Conservation (phyloP, 108 stramenopile species). For the Skeletonema grethae region DNA sequence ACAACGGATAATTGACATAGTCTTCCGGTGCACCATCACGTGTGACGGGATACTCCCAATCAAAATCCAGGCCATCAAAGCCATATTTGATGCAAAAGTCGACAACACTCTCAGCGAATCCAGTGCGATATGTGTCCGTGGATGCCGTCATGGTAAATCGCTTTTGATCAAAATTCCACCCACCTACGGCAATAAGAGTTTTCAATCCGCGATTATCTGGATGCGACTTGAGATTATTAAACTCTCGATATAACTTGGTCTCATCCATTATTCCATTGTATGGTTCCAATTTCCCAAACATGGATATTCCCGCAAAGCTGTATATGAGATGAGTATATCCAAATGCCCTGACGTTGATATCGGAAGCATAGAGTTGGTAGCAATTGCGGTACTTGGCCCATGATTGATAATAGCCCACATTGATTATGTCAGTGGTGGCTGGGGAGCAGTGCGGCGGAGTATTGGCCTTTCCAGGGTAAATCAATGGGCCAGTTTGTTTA, state of each 20-base stretch:
- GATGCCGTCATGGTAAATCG: constrained; percentile 16
- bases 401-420: constrained; percentile 29
- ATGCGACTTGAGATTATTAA: constrained; percentile 31
- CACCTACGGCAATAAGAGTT: constrained; percentile 38
- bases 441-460: background rate
- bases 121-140: constrained; percentile 8
- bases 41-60: constrained; percentile 49
- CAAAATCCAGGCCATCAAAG: constrained; percentile 48
- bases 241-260: constrained; percentile 15
- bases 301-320: constrained; percentile 31
- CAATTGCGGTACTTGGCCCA: constrained; percentile 24
- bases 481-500: background rate
- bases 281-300: constrained; percentile 22
- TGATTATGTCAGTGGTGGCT: constrained; percentile 15
- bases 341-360: constrained; percentile 15
- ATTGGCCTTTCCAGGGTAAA: background rate
- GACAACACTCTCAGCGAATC: constrained; percentile 28
- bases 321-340: constrained; percentile 44
- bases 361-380: constrained; percentile 11
- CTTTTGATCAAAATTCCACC: constrained; percentile 45
- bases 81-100: constrained; percentile 12
- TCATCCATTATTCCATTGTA: constrained; percentile 40
- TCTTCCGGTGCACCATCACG: constrained; percentile 31
- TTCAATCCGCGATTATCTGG: constrained; percentile 9
- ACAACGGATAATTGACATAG: constrained; percentile 33